phyloP scores from a whole-genome alignment of 1,284 basidiomycete species.

The Rhodotorula sp. region DNA sequence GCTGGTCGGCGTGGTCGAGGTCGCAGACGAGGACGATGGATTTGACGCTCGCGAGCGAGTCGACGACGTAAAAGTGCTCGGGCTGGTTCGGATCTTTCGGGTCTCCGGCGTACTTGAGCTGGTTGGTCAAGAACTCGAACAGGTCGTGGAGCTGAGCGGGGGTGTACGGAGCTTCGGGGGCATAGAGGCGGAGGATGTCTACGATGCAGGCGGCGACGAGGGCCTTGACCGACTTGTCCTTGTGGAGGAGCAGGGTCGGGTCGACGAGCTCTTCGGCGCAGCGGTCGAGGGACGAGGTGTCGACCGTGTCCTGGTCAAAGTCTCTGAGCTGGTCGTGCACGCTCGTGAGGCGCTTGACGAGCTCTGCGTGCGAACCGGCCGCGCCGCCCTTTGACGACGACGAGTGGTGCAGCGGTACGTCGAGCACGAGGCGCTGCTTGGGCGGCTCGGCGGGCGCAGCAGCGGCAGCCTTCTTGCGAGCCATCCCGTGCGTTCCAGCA shows the following conservation, averaged over 20 bases:
- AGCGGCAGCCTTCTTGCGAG: neutral
- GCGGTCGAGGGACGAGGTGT: conserved; percentile 65
- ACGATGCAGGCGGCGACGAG: conserved; percentile 91
- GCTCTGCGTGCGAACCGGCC: conserved; percentile 60
- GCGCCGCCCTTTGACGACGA: conserved; percentile 63
- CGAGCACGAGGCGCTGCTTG: neutral
- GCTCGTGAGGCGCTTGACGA: conserved; percentile 77
- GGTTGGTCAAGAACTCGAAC: conserved; percentile 89
- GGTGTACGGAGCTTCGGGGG: conserved; percentile 94
- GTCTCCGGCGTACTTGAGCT: conserved; percentile 68
- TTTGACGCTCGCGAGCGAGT: conserved; percentile 89
- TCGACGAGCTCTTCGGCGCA: conserved; percentile 77
- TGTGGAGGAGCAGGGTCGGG: conserved; percentile 75
- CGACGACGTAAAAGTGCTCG: conserved; percentile 88
- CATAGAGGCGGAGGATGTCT: conserved; percentile 87
- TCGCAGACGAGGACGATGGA: conserved; percentile 91
- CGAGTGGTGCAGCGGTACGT: conserved; percentile 59
- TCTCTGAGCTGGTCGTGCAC: conserved; percentile 77
- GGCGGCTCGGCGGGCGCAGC: too few relatives aligned
- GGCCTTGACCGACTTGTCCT: conserved; percentile 90
- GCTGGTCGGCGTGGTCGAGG: conserved; percentile 73
- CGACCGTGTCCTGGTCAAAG: conserved; percentile 83
- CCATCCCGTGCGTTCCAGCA: neutral
- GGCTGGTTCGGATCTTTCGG: conserved; percentile 66
- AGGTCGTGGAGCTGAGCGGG: conserved; percentile 84